Percentiles rank a stretch among this genome's conserved stretches.
Conservation (phyloP, 768 basidiomycete species). For the Leucosporidium scottii region DNA sequence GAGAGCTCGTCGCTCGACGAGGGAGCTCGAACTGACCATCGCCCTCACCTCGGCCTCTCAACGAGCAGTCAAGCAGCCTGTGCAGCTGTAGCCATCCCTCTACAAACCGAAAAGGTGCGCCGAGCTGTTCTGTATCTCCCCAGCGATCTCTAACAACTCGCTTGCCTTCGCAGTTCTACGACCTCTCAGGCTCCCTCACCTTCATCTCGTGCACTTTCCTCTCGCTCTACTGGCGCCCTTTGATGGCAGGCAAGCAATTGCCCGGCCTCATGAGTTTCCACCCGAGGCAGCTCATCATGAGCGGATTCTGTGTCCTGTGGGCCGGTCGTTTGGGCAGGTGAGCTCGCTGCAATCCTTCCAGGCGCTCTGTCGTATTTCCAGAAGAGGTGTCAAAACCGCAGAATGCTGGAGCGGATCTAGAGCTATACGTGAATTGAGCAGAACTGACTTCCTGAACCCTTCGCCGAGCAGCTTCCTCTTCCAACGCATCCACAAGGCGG, state of each 20-base stretch:
- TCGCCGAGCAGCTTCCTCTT: background rate
- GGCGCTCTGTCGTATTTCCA: too few species aligned
- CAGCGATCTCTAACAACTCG: too few species aligned
- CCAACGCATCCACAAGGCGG: background rate
- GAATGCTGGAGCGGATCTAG: too few species aligned
- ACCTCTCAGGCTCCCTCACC: slow-evolving; percentile 59
- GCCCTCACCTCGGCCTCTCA: background rate
- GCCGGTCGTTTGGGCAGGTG: slow-evolving; percentile 55
- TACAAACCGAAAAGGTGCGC: slow-evolving; percentile 5
- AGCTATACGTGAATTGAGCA: background rate
- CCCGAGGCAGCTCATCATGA: slow-evolving; percentile 57
- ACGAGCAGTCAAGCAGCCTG: slow-evolving; percentile 1
- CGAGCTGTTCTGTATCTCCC: too few species aligned
- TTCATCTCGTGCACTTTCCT: slow-evolving; percentile 62
- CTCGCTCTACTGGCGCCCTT: slow-evolving; percentile 47
- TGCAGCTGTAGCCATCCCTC: background rate
- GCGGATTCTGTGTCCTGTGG: slow-evolving; percentile 57
- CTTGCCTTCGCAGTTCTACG: slow-evolving; percentile 44
- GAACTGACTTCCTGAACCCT: background rate
- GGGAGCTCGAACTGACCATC: background rate
- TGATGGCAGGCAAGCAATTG: slow-evolving; percentile 46
- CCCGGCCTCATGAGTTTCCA: slow-evolving; percentile 47
- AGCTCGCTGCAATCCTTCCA: slow-evolving; percentile 44
- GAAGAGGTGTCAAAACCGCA: too few species aligned
- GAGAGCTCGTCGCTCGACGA: background rate